Percentiles rank a stretch among this genome's conserved stretches.
phyloP scores from a whole-genome alignment of 805 yeast species.

The Metschnikowia lunata region DNA sequence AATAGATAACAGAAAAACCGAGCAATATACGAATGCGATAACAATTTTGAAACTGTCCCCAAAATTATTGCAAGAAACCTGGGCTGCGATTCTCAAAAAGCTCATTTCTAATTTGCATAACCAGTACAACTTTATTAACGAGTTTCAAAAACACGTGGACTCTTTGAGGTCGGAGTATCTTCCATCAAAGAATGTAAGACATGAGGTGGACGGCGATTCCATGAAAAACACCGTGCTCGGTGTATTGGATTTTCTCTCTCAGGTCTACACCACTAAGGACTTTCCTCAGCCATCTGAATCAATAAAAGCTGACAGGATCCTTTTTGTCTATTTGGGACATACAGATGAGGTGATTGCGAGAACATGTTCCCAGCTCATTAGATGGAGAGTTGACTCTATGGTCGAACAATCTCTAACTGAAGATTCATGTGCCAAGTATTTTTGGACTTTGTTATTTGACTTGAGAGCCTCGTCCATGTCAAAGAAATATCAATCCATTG shows the following conservation, averaged over 20 bases:
- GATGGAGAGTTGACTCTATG: conserved; percentile 50
- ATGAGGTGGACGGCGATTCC: background rate
- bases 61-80: conserved; percentile 1
- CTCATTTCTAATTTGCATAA: conserved; percentile 2
- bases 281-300: background rate
- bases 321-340: conserved; percentile 32
- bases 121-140: conserved; percentile 12
- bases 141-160: conserved; percentile 1
- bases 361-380: conserved; percentile 37
- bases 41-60: conserved; percentile 4
- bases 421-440: conserved; percentile 14
- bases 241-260: conserved; percentile 3
- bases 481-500: conserved; percentile 33
- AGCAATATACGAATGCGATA: background rate
- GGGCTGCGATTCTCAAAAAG: conserved; percentile 3
- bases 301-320: conserved; percentile 16
- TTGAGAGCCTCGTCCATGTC: conserved; percentile 25
- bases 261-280: background rate
- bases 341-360: conserved; percentile 37
- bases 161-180: background rate
- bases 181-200: background rate
- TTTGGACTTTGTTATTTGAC: conserved; percentile 46
- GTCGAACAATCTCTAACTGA: conserved; percentile 7
- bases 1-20: background rate
- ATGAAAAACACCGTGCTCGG: background rate